Evolutionary conservation across 257 asterid species (phyloP).

Genomic region (Solanum rostratum): DNA sequence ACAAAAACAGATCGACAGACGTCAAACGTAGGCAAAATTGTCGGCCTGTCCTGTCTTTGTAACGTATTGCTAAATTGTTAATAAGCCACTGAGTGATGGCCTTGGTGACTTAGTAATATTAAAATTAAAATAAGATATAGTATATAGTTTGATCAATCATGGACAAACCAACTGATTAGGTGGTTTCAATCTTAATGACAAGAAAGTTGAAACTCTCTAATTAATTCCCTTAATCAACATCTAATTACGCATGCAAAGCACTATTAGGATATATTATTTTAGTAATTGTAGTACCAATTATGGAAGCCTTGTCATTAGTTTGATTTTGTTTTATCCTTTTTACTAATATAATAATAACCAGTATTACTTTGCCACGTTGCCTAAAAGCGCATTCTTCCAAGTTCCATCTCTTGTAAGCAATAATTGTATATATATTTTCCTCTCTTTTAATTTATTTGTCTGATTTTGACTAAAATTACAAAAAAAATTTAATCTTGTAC

Average conservation of each 20-base stretch:
- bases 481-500: no score
- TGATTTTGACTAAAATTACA: no score
- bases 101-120: neutral
- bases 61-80: neutral
- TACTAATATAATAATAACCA: neutral
- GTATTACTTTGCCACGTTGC: neutral
- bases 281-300: neutral
- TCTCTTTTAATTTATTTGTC: no score
- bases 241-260: constrained; percentile 9
- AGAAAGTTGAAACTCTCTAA: neutral
- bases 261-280: neutral
- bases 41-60: constrained; percentile 7
- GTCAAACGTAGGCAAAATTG: neutral
- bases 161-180: neutral
- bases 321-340: neutral
- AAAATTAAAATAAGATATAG: neutral
- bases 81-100: neutral
- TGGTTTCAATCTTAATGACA: neutral
- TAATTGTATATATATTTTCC: neutral
- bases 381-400: neutral
- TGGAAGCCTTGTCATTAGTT: neutral
- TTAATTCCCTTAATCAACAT: neutral
- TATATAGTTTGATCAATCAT: neutral
- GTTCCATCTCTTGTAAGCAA: neutral
- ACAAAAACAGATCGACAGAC: neutral